Evolutionary conservation across 2,329 filamentous ascomycete species (phyloP).

Genomic region (Phaeosphaeria sp.): DNA sequence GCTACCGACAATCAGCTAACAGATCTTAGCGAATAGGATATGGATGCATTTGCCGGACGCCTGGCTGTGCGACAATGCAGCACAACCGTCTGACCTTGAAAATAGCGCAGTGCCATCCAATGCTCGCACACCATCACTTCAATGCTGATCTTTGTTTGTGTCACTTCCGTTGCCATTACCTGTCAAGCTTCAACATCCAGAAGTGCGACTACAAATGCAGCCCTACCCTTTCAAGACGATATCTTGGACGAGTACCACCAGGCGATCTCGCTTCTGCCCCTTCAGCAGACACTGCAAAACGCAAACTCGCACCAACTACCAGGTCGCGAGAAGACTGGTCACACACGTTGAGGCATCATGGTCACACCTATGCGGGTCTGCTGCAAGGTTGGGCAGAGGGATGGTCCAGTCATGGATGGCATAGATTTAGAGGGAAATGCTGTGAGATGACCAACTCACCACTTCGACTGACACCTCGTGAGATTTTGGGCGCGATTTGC

Average conservation of each 20-base stretch:
- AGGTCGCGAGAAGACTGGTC: constrained; percentile 15
- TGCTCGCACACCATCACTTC: constrained; percentile 19
- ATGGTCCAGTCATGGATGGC: background rate
- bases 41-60: background rate
- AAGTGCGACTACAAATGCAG: constrained; percentile 4
- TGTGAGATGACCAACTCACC: background rate
- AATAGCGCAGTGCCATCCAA: constrained; percentile 13
- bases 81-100: constrained; percentile 4
- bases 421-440: background rate
- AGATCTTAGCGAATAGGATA: background rate
- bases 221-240: constrained; percentile 4
- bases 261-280: background rate
- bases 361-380: background rate
- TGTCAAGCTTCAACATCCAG: constrained; percentile 4
- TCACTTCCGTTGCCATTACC: constrained; percentile 7
- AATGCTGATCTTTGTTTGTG: constrained; percentile 9
- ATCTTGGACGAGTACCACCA: background rate
- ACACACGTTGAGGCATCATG: constrained; percentile 11
- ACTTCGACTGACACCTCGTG: background rate
- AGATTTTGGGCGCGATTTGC: background rate
- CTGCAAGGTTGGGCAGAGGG: background rate
- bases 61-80: constrained; percentile 5
- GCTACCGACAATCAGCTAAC: constrained; percentile 1
- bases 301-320: constrained; percentile 12
- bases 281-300: constrained; percentile 9